These are phyloP conservation scores for Suillus bovinus DNA, from an alignment of 768 basidiomycete genomes.

Conservation along the genomic window DNA sequence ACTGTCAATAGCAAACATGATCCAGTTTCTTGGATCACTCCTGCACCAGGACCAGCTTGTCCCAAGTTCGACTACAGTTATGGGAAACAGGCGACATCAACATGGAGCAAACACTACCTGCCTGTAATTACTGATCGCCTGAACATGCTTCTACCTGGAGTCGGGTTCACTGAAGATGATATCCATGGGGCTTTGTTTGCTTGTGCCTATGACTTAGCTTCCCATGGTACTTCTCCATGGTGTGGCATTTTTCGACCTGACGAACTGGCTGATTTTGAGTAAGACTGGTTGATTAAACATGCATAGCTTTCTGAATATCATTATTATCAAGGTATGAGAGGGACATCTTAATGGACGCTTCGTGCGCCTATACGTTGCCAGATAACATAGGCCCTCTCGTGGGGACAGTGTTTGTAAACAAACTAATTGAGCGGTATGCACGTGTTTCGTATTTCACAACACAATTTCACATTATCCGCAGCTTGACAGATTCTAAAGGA, in stretches of 20 bases:
- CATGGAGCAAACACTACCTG: conserved; percentile 28
- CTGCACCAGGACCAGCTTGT: conserved; percentile 37
- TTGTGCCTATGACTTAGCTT: conserved; percentile 38
- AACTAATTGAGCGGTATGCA: conserved; percentile 34
- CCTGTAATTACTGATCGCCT: conserved; percentile 37
- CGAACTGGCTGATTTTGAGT: conserved; percentile 36
- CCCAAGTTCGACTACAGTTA: conserved; percentile 24
- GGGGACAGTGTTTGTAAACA: conserved; percentile 34
- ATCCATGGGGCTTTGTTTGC: conserved; percentile 38
- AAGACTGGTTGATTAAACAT: conserved; percentile 9
- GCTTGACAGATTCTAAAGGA: conserved; percentile 31
- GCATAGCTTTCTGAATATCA: neutral
- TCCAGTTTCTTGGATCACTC: conserved; percentile 38
- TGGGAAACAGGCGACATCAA: conserved; percentile 6
- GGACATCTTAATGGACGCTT: conserved; percentile 35
- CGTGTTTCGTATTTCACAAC: neutral
- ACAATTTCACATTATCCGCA: conserved; percentile 5
- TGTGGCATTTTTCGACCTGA: conserved; percentile 31
- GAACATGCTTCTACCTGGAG: conserved; percentile 32
- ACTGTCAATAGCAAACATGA: conserved; percentile 31
- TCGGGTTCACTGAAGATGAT: conserved; percentile 31
- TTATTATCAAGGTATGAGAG: conserved; percentile 30
- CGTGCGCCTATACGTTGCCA: conserved; percentile 38
- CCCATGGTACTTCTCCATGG: conserved; percentile 35
- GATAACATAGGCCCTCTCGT: conserved; percentile 32